Evolutionary conservation across 306 rosid genomes (phyloP), one percentile per base, ranked within the genome.

Genomic region (Urtica urens): DNA sequence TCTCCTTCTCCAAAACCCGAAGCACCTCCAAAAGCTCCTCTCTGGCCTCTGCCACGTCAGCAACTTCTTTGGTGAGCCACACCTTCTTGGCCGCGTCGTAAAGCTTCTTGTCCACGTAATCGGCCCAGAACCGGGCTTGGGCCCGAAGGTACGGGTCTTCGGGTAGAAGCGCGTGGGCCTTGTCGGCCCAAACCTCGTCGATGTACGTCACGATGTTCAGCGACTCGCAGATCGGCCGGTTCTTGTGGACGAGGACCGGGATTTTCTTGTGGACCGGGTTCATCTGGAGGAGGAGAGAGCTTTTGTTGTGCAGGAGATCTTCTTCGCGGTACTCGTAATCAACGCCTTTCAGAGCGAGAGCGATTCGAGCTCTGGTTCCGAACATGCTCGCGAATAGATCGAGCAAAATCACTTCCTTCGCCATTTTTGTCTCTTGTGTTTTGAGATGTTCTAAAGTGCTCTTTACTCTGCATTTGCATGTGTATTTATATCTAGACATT

Each of bases 51-150:
- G 11, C 49, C 7, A 21, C 28, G 28, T 44, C 49, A 21, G 21
- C 49, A 1, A 26, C 49, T n/a, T n/a, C n/a, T 22, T 23, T 44
- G 7, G 49, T 23, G 8, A 10, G 21, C 49, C 29, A 44, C 14
- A 44, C 17, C 17, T 23, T 44, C 49, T 10, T 12, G 17, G 9
- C 29, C 13, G 49, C 1, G n/a, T 23, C 19, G 49, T 23, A 13
- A 2, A 48, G 37, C 34, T 48, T 29, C 38, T 49, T 49, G 54
- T 49, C 39, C 5, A 29, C 20, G 24, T 8, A 49, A 12, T 49
- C 54, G 11, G 38, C 39, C 54, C 38, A 49, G 39, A 49, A 49
- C 15, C 54, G 27, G 1, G 54, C 54, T 49, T 49, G 54, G 9
- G 54, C 38, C 30, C 54, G 16, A 6, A 16, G 54, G 23, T 49